phyloP scores from a whole-genome alignment of 345 rosid species.

The Lagerstroemia speciosa region DNA sequence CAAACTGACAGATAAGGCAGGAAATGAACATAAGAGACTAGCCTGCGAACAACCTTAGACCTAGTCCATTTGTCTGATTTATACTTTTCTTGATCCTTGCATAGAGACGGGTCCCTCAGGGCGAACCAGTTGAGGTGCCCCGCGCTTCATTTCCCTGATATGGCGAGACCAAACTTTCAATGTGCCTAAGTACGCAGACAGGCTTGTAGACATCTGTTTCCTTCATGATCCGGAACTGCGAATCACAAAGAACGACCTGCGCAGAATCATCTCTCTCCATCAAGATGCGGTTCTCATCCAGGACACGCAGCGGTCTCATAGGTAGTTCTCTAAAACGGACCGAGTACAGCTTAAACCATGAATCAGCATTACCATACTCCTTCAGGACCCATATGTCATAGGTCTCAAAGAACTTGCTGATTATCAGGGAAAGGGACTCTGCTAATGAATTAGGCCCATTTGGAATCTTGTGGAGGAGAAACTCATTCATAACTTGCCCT shows the following conservation, averaged over 20 bases:
- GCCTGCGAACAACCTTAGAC: too few relatives aligned
- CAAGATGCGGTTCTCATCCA: neutral
- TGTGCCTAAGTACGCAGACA: neutral
- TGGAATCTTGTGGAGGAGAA: slow-evolving; percentile 2
- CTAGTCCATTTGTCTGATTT: neutral
- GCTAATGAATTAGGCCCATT: neutral
- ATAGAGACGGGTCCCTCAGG: neutral
- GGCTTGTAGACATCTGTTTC: neutral
- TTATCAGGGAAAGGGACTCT: neutral
- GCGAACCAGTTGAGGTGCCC: neutral
- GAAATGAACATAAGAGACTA: neutral
- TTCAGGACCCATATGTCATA: neutral
- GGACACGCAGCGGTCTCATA: neutral
- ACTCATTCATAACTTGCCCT: neutral
- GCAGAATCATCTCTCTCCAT: neutral
- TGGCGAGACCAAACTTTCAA: neutral
- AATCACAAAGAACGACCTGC: neutral
- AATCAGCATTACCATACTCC: neutral
- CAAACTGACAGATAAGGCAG: neutral
- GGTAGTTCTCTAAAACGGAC: neutral
- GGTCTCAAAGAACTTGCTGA: neutral
- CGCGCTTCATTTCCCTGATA: neutral
- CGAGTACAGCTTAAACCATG: neutral
- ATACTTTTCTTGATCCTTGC: neutral
- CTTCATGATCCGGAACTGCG: neutral